Conservation (phyloP, 1,284 basidiomycete species). For the Puccinia polysora region DNA sequence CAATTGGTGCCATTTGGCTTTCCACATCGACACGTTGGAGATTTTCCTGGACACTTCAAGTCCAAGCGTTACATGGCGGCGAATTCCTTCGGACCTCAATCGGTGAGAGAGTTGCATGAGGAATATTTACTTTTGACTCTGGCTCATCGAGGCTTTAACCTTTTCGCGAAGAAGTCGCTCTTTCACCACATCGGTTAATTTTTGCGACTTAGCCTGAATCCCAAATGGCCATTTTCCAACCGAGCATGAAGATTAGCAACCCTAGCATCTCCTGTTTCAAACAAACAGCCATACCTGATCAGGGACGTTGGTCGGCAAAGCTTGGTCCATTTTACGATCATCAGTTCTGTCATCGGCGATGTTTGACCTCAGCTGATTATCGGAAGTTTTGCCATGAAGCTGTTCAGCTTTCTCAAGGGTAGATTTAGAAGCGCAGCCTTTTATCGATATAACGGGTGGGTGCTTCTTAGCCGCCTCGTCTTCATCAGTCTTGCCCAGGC, state of each 20-base stretch:
- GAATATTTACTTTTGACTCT: background rate
- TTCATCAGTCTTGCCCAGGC: background rate
- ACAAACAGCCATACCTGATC: conserved; percentile 3
- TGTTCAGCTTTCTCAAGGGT: background rate
- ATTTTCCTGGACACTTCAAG: too few species aligned
- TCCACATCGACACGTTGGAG: too few species aligned
- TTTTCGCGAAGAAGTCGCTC: conserved; percentile 34
- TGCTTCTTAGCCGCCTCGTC: background rate
- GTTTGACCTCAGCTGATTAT: background rate
- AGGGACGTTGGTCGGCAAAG: background rate
- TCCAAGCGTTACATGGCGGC: too few species aligned
- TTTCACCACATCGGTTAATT: conserved; percentile 3
- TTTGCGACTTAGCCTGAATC: background rate
- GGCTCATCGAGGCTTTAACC: conserved; percentile 20
- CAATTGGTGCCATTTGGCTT: too few species aligned
- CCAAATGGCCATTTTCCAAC: background rate
- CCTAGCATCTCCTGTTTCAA: background rate
- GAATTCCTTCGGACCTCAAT: too few species aligned
- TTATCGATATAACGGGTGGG: conserved; percentile 21
- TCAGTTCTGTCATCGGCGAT: background rate
- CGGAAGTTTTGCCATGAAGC: background rate
- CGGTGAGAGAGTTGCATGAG: too few species aligned
- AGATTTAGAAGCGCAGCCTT: conserved; percentile 10
- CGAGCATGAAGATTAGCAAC: background rate
- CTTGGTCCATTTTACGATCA: background rate